Evolutionary conservation across 2,329 filamentous ascomycete species (phyloP).

Genomic region (Penicillium sp.): DNA sequence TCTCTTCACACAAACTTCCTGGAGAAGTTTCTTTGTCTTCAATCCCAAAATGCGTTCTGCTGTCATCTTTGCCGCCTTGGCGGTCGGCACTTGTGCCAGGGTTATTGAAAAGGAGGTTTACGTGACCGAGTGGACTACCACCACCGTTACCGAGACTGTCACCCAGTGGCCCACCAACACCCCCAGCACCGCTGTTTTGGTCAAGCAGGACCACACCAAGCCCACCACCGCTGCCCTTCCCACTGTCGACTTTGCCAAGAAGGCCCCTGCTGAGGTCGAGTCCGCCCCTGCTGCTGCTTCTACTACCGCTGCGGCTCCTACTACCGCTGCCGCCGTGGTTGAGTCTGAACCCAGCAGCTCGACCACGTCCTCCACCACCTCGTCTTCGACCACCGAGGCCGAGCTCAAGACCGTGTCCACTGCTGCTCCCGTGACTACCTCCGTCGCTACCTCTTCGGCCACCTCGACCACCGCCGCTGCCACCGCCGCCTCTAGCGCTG

Average conservation of each 20-base stretch:
- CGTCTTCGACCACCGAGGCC: slow-evolving; percentile 24
- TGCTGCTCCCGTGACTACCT: slow-evolving; percentile 34
- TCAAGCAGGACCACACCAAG: slow-evolving; percentile 14
- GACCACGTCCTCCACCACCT: slow-evolving; percentile 6
- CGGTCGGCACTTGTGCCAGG: slow-evolving; percentile 34
- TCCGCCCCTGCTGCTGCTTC: slow-evolving; percentile 5
- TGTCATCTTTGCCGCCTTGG: slow-evolving; percentile 38
- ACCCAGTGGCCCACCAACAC: slow-evolving; percentile 31
- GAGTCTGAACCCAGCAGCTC: slow-evolving; percentile 14
- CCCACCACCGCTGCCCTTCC: slow-evolving; percentile 1
- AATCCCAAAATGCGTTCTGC: slow-evolving; percentile 36
- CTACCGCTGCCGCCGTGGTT: slow-evolving; percentile 2
- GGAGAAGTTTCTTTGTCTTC: slow-evolving; percentile 40
- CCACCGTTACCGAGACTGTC: slow-evolving; percentile 40
- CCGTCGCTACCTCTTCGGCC: slow-evolving; percentile 26
- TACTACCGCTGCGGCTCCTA: background rate
- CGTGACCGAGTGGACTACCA: slow-evolving; percentile 38
- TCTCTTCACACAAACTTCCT: slow-evolving; percentile 31
- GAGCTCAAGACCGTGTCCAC: slow-evolving; percentile 33
- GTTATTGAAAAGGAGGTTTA: slow-evolving; percentile 38
- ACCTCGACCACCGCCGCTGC: slow-evolving; percentile 32
- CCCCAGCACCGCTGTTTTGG: slow-evolving; percentile 9
- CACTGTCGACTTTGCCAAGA: slow-evolving; percentile 16
- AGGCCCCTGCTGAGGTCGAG: slow-evolving; percentile 11
- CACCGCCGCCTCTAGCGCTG: slow-evolving; percentile 40